Conservation (phyloP, 305 asterid genomes). For the Fraxinus platypoda region DNA sequence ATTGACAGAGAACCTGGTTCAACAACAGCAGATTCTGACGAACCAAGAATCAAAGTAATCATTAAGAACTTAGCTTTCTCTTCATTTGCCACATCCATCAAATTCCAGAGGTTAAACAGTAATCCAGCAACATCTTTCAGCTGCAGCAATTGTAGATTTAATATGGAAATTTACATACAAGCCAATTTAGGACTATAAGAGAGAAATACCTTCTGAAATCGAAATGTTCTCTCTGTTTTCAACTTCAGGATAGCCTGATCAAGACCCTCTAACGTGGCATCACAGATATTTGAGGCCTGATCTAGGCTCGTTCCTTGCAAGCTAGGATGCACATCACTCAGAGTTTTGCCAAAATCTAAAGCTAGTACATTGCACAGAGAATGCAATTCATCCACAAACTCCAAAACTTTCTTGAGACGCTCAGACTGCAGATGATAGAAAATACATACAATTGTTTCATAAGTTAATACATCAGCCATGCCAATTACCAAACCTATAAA, state of each 20-base stretch:
- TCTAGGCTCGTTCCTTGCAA: conserved; percentile 61
- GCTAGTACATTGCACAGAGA: conserved; percentile 67
- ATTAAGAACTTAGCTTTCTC: conserved; percentile 56
- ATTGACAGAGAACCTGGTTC: conserved; percentile 67
- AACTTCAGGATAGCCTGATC: conserved; percentile 60
- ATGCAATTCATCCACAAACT: conserved; percentile 79
- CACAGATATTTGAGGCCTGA: conserved; percentile 72
- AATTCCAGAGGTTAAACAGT: conserved; percentile 76
- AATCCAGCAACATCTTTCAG: conserved; percentile 68
- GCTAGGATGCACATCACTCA: conserved; percentile 87
- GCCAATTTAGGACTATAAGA: conserved; percentile 15
- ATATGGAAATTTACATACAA: conserved; percentile 20
- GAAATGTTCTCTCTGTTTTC: conserved; percentile 70
- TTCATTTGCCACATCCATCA: conserved; percentile 72
- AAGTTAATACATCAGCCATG: background rate
- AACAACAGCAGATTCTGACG: conserved; percentile 58
- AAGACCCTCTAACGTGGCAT: conserved; percentile 71
- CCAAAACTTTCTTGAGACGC: conserved; percentile 74
- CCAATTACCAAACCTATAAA: background rate
- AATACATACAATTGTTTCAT: background rate
- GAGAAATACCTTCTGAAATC: conserved; percentile 68
- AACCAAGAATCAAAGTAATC: conserved; percentile 52
- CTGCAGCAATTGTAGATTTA: conserved; percentile 43
- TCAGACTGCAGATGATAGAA: conserved; percentile 55
- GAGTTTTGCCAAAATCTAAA: conserved; percentile 75